These are phyloP conservation scores for Cyberlindnera mississippiensis DNA, from an alignment of 805 yeast species.

Conservation along the genomic window DNA sequence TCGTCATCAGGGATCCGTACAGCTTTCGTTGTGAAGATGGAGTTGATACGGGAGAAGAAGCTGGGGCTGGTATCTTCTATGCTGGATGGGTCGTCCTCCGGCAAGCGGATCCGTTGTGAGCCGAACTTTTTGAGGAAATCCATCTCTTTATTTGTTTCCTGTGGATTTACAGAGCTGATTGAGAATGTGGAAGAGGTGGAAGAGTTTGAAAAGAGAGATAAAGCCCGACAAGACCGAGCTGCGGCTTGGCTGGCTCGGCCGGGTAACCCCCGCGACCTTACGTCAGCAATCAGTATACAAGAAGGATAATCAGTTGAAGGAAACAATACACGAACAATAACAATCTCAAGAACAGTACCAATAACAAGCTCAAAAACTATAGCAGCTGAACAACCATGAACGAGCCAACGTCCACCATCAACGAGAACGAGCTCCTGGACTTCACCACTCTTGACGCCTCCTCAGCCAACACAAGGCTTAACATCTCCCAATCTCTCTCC, in stretches of 20 bases:
- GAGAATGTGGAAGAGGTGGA: not conserved
- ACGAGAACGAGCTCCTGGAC: constrained; percentile 21
- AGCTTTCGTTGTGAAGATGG: not conserved
- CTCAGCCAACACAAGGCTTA: constrained; percentile 9
- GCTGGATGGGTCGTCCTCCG: constrained; percentile 3
- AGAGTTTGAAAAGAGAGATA: not conserved
- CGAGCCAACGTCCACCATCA: constrained; percentile 11
- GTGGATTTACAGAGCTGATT: too few species aligned
- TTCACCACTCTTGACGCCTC: constrained; percentile 19
- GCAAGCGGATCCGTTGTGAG: constrained; percentile 14
- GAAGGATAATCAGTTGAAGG: too few species aligned
- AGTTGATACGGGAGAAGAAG: constrained; percentile 6
- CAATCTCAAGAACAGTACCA: too few species aligned
- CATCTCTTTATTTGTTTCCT: constrained; percentile 5
- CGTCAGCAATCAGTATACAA: too few species aligned
- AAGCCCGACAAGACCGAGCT: constrained; percentile 1
- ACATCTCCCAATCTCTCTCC: constrained; percentile 12
- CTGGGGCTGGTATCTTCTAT: not conserved
- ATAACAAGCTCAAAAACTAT: too few species aligned
- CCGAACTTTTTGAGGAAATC: constrained; percentile 9
- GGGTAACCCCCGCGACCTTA: not conserved
- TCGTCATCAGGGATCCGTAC: constrained; percentile 4
- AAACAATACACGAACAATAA: too few species aligned
- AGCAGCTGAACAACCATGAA: constrained; percentile 2
- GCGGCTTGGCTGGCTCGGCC: not conserved